Conservation (phyloP, 2,329 filamentous ascomycete genomes). For the Ceratocystis alfenasii region DNA sequence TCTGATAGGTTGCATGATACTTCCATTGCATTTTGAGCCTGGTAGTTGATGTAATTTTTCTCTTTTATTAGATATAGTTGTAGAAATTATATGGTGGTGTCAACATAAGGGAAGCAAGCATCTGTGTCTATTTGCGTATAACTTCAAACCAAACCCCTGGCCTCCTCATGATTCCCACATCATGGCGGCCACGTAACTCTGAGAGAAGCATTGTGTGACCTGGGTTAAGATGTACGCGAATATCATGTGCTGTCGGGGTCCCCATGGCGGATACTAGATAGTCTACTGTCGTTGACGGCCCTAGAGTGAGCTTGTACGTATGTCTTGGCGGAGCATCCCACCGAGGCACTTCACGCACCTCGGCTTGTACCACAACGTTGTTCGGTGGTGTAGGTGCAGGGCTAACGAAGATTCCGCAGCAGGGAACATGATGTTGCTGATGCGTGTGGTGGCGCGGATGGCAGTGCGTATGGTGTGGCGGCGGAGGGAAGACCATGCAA, state of each 20-base stretch:
- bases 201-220: conserved; percentile 9
- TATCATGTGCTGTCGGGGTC: not conserved
- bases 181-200: conserved; percentile 3
- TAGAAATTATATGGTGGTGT: too few species aligned
- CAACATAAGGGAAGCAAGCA: not conserved
- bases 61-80: too few species aligned
- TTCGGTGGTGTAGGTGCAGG: not conserved
- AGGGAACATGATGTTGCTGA: not conserved
- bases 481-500: not conserved
- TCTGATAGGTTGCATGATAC: not conserved
- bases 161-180: conserved; percentile 9
- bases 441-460: not conserved
- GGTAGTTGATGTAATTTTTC: too few species aligned
- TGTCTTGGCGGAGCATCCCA: conserved; percentile 2
- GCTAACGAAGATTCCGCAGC: not conserved
- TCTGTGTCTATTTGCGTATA: not conserved
- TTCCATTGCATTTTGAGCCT: not conserved
- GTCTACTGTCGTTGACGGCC: conserved; percentile 5
- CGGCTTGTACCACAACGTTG: not conserved
- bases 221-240: conserved; percentile 8
- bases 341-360: conserved; percentile 9
- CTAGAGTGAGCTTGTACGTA: conserved; percentile 7
- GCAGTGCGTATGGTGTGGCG: not conserved
- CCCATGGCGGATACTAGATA: conserved; percentile 11
- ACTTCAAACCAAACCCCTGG: conserved; percentile 14